A percentile compares a stretch with the other conserved stretches of the same genome.
These are phyloP conservation scores for Mycena rosella DNA, from an alignment of 768 basidiomycete species.

Conservation along the genomic window DNA sequence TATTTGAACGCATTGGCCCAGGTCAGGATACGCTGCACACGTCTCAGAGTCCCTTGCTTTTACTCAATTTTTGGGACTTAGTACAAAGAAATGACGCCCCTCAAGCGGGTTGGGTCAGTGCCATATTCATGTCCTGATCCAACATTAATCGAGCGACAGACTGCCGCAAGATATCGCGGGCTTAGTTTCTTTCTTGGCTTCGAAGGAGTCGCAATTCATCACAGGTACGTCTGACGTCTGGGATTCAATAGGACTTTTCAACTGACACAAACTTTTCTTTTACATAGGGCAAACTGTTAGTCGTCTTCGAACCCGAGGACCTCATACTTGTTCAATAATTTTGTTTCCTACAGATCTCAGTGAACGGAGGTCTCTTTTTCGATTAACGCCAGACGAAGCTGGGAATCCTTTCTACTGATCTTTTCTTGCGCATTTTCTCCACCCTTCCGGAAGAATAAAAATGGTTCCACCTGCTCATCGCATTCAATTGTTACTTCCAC, in stretches of 20 bases:
- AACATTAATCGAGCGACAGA: not conserved
- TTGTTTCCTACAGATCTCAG: conserved; percentile 15
- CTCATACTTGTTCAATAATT: too few relatives aligned
- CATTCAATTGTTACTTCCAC: too few relatives aligned
- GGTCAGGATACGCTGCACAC: too few relatives aligned
- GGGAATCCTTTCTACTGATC: too few relatives aligned
- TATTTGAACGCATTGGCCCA: too few relatives aligned
- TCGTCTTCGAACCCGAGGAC: too few relatives aligned
- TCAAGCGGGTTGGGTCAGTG: conserved; percentile 1
- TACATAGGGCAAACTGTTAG: conserved; percentile 29
- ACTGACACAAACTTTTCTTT: too few relatives aligned
- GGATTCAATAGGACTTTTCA: not conserved
- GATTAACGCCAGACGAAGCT: conserved; percentile 14
- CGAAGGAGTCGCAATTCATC: conserved; percentile 18
- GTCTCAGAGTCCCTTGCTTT: too few relatives aligned
- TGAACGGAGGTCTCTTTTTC: conserved; percentile 25
- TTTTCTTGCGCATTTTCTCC: too few relatives aligned
- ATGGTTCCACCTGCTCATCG: too few relatives aligned
- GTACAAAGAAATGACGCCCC: not conserved
- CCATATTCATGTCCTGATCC: not conserved
- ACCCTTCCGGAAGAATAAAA: too few relatives aligned
- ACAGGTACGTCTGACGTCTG: not conserved
- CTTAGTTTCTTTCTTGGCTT: conserved; percentile 16
- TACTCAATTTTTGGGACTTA: not conserved
- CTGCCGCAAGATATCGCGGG: not conserved